Evolutionary conservation across 2,329 filamentous ascomycete genomes (phyloP).

Genomic region (Colletotrichum falcatum): DNA sequence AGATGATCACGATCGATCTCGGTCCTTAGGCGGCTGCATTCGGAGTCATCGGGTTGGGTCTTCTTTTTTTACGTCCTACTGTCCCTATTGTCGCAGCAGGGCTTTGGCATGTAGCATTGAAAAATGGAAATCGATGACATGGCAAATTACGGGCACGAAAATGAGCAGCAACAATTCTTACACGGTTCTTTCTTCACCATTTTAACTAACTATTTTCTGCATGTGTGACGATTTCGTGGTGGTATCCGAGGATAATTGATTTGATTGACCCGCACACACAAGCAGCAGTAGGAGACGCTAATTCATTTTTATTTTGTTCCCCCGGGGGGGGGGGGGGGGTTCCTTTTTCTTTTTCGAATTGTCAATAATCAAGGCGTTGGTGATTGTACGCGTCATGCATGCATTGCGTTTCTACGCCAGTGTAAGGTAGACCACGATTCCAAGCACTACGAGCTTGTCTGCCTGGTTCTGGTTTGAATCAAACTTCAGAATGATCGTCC

Average conservation of each 20-base stretch:
- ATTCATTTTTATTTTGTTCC: no score
- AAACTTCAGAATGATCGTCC: background rate
- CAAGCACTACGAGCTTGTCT: background rate
- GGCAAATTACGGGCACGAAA: slow-evolving; percentile 43
- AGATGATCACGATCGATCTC: slow-evolving; percentile 59
- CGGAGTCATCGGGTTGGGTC: slow-evolving; percentile 71
- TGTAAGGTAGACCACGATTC: no score
- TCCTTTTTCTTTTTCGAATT: no score
- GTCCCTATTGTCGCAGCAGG: slow-evolving; percentile 63
- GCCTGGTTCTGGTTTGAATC: background rate
- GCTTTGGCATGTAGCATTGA: slow-evolving; percentile 70
- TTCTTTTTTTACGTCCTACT: slow-evolving; percentile 59
- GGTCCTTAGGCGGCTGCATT: slow-evolving; percentile 66
- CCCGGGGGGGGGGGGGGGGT: no score
- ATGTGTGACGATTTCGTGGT: background rate
- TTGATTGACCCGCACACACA: background rate
- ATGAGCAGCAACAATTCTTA: slow-evolving; percentile 40
- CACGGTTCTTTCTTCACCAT: slow-evolving; percentile 26
- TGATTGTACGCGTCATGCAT: background rate
- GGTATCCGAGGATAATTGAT: background rate
- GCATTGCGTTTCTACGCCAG: background rate
- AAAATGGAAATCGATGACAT: slow-evolving; percentile 59
- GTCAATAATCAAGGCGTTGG: background rate
- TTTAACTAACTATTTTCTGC: background rate
- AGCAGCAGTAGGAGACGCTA: background rate